Evolutionary conservation across 2,329 filamentous ascomycete genomes (phyloP).

Genomic region (Curvularia sp.): DNA sequence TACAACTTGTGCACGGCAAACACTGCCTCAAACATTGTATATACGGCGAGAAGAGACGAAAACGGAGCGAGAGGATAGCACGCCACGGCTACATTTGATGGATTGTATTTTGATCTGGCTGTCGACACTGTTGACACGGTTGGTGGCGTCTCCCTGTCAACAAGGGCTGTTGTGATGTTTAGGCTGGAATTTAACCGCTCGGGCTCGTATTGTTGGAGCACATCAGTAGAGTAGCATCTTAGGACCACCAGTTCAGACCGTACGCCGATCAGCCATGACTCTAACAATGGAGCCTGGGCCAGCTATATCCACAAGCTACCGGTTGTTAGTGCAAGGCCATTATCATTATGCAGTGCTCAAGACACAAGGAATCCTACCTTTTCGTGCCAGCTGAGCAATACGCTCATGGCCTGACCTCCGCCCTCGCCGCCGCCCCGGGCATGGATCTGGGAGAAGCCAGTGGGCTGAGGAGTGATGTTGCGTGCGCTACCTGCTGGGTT

Average conservation of each 20-base stretch:
- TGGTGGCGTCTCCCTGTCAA: not conserved
- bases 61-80: not conserved
- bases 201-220: not conserved
- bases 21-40: not conserved
- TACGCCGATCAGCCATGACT: slow-evolving; percentile 95
- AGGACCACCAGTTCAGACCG: slow-evolving; percentile 64
- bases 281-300: slow-evolving; percentile 88
- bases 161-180: not conserved
- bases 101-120: not conserved
- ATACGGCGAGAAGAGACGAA: not conserved
- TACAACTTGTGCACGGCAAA: not conserved
- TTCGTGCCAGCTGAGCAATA: slow-evolving; percentile 97
- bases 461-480: slow-evolving; percentile 74
- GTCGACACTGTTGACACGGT: not conserved
- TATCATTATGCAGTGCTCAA: slow-evolving; percentile 5
- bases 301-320: slow-evolving; percentile 82
- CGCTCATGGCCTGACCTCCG: slow-evolving; percentile 90
- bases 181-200: slow-evolving; percentile 3
- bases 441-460: slow-evolving; percentile 85
- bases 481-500: slow-evolving; percentile 40
- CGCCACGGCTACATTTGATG: not conserved
- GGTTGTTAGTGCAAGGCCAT: slow-evolving; percentile 24
- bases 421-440: slow-evolving; percentile 67
- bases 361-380: slow-evolving; percentile 61
- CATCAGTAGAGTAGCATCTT: not conserved